Evolutionary conservation across 306 rosid species (phyloP), one percentile per base, ranked within the genome.

Genomic region (Fragaria iinumae): DNA sequence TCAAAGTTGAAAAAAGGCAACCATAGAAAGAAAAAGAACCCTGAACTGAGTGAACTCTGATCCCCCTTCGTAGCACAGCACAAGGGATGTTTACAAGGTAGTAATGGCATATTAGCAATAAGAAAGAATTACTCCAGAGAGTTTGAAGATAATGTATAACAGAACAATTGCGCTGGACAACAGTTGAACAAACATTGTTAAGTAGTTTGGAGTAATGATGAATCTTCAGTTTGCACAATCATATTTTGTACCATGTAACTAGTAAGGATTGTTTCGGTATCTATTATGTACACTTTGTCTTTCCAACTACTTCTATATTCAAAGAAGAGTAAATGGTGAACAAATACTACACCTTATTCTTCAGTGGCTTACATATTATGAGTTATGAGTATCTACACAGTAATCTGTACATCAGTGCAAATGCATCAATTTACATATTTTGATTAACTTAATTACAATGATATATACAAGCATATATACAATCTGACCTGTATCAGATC

Each of bases 271-370:
- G 27, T 57, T 57, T 57, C 14, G 3, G 67, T 13, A 29, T 12
- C 34, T 62, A 6, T n/a, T n/a, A 36, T 23, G 60, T 66, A 65
- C 43, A 20, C 21, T 29, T 1, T 27, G 8, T 47, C 39, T n/a
- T 32, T 49, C 53, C 21, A 32, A 65, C 12, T 23, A 66, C 36
- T 67, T 52, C 34, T 23, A 14, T n/a, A 23, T 39, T 38, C 80
- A 67, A 67, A 43, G 14, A 43, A 44, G 38, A 43, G 53, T 48
- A 76, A 50, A 18, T 76, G 67, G 73, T 25, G 67, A 25, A 44
- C 63, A 56, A 77, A 68, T 38, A 13, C 3, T 12, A 13, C 60
- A 44, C 69, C 74, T 67, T 76, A 67, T 39, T 76, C 66, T 66
- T 39, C 18, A 9, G 20, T 52, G 45, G 18, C 27, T 66, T 38